These are phyloP conservation scores for Edaphochlamys debaryana DNA, from an alignment of 139 green algal genomes.

Conservation along the genomic window DNA sequence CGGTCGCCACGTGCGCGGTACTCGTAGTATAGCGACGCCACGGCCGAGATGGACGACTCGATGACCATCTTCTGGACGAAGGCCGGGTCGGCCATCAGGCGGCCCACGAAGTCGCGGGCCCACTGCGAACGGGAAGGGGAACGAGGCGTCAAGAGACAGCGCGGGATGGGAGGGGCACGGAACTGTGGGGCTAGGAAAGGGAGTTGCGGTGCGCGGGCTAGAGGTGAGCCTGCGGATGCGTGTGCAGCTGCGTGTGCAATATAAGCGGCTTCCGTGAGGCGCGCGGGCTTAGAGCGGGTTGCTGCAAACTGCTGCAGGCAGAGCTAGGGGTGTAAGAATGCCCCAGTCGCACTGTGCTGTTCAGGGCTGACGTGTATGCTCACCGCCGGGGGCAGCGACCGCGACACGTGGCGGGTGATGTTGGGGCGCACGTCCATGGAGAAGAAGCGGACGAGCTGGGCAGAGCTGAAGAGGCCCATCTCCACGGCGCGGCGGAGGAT, in stretches of 20 bases:
- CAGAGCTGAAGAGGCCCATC: constrained; percentile 94
- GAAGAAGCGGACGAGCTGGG: constrained; percentile 93
- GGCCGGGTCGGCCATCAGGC: constrained; percentile 96
- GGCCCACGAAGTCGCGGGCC: constrained; percentile 90
- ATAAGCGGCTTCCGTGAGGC: too few species aligned
- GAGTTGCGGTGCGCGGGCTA: too few species aligned
- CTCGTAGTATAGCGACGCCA: constrained; percentile 82
- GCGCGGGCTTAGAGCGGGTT: too few species aligned
- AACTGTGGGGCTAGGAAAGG: too few species aligned
- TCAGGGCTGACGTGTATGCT: too few species aligned
- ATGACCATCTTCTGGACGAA: constrained; percentile 95
- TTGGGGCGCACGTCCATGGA: constrained; percentile 92
- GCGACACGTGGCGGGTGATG: constrained; percentile 85
- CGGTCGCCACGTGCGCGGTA: constrained; percentile 58
- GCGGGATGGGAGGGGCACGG: background rate
- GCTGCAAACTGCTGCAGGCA: too few species aligned
- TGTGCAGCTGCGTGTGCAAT: too few species aligned
- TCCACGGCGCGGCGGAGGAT: constrained; percentile 90
- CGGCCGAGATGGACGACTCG: constrained; percentile 87
- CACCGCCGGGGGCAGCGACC: constrained; percentile 77
- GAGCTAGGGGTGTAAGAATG: too few species aligned
- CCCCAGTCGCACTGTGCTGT: too few species aligned
- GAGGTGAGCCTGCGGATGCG: too few species aligned
- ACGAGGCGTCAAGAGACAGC: too few species aligned
- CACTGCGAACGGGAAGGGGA: constrained; percentile 59